Base-by-base conservation (phyloP, 2,329 filamentous ascomycete species). In the Clarireedia monteithiana region DNA sequence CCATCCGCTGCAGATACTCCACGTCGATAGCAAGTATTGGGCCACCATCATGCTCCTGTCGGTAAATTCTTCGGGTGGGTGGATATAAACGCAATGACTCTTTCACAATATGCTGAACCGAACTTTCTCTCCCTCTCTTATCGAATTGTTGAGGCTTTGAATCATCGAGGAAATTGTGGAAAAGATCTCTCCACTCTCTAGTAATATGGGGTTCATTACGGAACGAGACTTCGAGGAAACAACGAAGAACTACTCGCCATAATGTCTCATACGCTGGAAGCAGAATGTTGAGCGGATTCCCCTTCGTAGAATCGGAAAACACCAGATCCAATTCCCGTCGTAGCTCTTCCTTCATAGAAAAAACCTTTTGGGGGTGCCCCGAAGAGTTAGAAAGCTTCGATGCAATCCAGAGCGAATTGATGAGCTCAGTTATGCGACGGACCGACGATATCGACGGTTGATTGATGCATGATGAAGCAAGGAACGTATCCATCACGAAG, bases 261-360 rank as follows among this genome's bases (percentile, higher is more conserved):
- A 61, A 23, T 1, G 55, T 59, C 39, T 61, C 55, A 50, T 59
- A 61, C 5, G 58, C 55, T 3, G 59, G 59, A 3, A 61, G 38
- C 2, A 61, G 36, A 3, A 58, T 39, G 36, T 58, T 56, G 1
- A 61, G 44, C 5, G 58, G 59, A n/a, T 58, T 61, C 1, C 12
- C 5, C 14, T 38, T 14, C 14, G 1, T 6, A 9, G 9, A 26
- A 15, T 12, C 6, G 36, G 48, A n/a, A n/a, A 50, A 55, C 3
- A 55, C 26, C 6, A 15, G 30, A 14, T 5, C 5, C 5, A 55
- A 42, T 56, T 52, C 38, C 20, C 3, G n/a, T 6, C 1, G 26
- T 12, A 55, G 4, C 17, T 14, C 23, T 2, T 45, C 1, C 15
- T 55, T 34, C 14, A 20, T 15, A 42, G 14, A 0, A 20, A 5